Base-by-base conservation (phyloP, 805 yeast genomes). In the Starmera pachycereana region DNA sequence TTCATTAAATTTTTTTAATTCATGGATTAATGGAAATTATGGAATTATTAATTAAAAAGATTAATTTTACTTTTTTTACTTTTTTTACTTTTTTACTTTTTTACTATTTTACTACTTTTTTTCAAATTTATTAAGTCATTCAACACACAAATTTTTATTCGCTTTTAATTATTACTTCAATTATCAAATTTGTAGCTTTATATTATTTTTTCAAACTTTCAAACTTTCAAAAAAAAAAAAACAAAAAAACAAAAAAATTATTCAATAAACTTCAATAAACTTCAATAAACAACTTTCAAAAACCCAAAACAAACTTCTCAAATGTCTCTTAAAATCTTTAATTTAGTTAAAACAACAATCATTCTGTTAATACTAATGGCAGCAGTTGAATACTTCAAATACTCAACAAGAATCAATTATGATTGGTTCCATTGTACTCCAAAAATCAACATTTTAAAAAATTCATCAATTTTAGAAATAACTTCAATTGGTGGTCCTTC, bases 21-120 rank as follows among this genome's bases (percentile, higher is more conserved):
- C 81, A 58, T 90, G 97, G 97, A 63, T 86, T 37, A 49, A 62
- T 34, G 95, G 92, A 27, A 81, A 83, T 57, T 74, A 68, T 50
- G 51, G 46, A 8, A 54, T 54, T 13, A 37, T 36, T 29, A 34
- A 44, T 18, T 44, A 32, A 32, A 4, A 7, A 7, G 27, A 8
- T 22, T 5, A 22, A 22, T 22, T 5, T 22, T 22, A 4, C 27
- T 22, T 22, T 22, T 22, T 5, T 6, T 22, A 2, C 7, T 7
- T 22, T 22, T 22, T 22, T 22, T 22, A 6, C 7, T 22, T 22
- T 22, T 22, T 22, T 22, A 22, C n/a, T n/a, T n/a, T n/a, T n/a
- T n/a, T n/a, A n/a, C n/a, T n/a, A n/a, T n/a, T n/a, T n/a, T n/a
- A n/a, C n/a, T n/a, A n/a, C n/a, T n/a, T n/a, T n/a, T n/a, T n/a